These are phyloP conservation scores for Ascoidea asiatica DNA, from an alignment of 805 yeast genomes.

Conservation along the genomic window DNA sequence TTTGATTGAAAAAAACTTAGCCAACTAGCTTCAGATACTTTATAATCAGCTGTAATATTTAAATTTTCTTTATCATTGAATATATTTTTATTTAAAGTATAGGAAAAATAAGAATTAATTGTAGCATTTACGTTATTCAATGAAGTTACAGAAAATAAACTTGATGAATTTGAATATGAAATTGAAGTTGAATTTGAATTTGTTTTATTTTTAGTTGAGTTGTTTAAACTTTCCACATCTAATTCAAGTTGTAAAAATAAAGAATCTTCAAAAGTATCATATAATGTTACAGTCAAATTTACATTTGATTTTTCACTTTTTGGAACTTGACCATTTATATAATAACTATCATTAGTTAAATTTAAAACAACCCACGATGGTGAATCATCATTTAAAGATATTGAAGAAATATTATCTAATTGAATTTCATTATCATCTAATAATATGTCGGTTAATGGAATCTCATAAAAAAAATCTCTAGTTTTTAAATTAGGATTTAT, in stretches of 20 bases:
- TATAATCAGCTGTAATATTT: constrained; percentile 28
- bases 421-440: constrained; percentile 46
- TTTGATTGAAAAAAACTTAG: constrained; percentile 44
- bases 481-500: constrained; percentile 57
- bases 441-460: constrained; percentile 42
- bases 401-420: constrained; percentile 37
- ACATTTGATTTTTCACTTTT: constrained; percentile 19
- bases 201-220: not conserved
- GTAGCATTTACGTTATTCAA: constrained; percentile 55
- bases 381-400: constrained; percentile 30
- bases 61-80: constrained; percentile 44
- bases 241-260: constrained; percentile 46
- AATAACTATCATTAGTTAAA: constrained; percentile 17
- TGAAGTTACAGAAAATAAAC: constrained; percentile 37
- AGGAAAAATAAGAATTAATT: constrained; percentile 43
- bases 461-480: constrained; percentile 32
- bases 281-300: constrained; percentile 38
- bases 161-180: not conserved
- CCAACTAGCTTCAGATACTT: constrained; percentile 38
- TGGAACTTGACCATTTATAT: constrained; percentile 47
- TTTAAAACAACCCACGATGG: constrained; percentile 49
- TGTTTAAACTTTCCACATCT: constrained; percentile 14
- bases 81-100: constrained; percentile 36
- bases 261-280: constrained; percentile 46
- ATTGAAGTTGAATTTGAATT: not conserved